Evolutionary conservation across 352 stramenopile species (phyloP).

Genomic region (Phytopythium aichiense): DNA sequence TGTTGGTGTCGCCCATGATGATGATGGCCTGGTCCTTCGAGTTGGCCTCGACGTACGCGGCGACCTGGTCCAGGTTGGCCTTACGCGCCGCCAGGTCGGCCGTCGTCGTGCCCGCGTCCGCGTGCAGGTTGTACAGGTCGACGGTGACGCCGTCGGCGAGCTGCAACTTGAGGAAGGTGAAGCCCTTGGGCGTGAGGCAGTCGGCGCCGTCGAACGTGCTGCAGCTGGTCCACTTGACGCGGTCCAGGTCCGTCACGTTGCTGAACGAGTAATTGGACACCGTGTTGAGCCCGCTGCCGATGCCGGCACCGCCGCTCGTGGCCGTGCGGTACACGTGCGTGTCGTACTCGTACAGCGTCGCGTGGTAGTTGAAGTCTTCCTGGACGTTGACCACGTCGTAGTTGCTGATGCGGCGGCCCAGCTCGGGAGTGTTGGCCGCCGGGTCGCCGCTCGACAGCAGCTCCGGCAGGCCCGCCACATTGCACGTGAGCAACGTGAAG

Average conservation of each 20-base stretch:
- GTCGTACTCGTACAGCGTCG: constrained; percentile 36
- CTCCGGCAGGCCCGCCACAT: constrained; percentile 38
- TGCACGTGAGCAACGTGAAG: constrained; percentile 25
- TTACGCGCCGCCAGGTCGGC: constrained; percentile 27
- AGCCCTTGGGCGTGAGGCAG: constrained; percentile 56
- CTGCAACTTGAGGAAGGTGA: constrained; percentile 38
- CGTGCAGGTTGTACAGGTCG: constrained; percentile 53
- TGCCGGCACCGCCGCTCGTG: constrained; percentile 39
- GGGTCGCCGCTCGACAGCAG: constrained; percentile 45
- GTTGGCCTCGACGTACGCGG: constrained; percentile 35
- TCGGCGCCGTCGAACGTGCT: constrained; percentile 41
- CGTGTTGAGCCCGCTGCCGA: constrained; percentile 45
- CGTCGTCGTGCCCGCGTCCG: constrained; percentile 27
- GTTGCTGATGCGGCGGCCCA: constrained; percentile 35
- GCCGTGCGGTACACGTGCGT: constrained; percentile 34
- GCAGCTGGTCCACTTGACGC: constrained; percentile 40
- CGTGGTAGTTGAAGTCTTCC: constrained; percentile 43
- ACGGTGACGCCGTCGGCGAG: constrained; percentile 34
- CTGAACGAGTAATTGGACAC: constrained; percentile 40
- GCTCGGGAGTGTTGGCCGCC: constrained; percentile 36
- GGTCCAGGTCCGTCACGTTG: constrained; percentile 28
- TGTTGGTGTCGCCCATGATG: constrained; percentile 57
- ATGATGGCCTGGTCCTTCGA: constrained; percentile 42
- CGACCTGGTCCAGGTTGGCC: constrained; percentile 41
- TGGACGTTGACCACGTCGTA: constrained; percentile 34